Evolutionary conservation across 257 asterid species (phyloP), one percentile per base, ranked within the genome.

Genomic region (Nicotiana otophora): DNA sequence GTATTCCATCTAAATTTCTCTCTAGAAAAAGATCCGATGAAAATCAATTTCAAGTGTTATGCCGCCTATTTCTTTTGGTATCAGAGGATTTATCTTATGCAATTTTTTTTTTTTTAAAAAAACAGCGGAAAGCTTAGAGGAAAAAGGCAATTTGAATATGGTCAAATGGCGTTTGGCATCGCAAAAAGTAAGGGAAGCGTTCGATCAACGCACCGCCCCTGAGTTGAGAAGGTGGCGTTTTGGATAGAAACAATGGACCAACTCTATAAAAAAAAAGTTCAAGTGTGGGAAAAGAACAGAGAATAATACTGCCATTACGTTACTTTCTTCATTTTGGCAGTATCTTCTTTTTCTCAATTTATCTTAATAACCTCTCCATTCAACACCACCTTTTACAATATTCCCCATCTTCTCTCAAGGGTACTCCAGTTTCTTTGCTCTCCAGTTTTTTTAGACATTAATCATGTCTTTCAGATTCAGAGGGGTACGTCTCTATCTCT

Each of bases 391-490:
- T 30, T 28, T 20, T n/a, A 62, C 78, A 34, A 51, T 51, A 54
- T 15, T 72, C 78, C 51, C 26, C 17, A 77, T 81, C 62, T 51
- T 55, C 72, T 81, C 57, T 66, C 5, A 33, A 42, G 19, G 12
- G 15, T 60, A 46, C 1, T 5, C 4, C 23, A 19, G 14, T 77
- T 5, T 69, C 61, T 42, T 69, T 69, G 12, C 77, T 46, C 53
- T 77, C 78, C 55, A 17, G 17, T n/a, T 48, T 55, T 17, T 31
- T 12, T 34, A 30, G 51, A 51, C 51, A 36, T 67, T 80, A 80
- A 75, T 78, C 78, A 87, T 87, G 90, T 83, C 86, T 33, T 87
- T 87, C 90, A 87, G 85, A 85, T 77, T 84, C 77, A 83, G 88
- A 84, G 90, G 90, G 77, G 90, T 87, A 87, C 7, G 83, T 82